phyloP scores from a whole-genome alignment of 331 rosid genomes.

The Cucumis variabilis region DNA sequence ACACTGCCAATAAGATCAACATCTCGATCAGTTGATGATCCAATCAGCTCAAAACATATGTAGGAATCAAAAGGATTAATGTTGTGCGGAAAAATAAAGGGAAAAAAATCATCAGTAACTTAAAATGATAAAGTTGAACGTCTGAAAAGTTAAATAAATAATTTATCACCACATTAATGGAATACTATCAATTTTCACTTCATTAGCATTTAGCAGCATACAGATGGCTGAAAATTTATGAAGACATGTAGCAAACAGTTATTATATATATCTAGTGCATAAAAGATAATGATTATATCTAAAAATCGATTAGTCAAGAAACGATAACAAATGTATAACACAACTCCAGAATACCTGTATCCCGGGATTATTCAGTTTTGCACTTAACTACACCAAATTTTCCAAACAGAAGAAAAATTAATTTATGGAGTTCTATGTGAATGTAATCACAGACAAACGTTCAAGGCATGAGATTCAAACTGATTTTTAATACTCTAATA shows the following conservation, averaged over 20 bases:
- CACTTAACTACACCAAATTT: neutral
- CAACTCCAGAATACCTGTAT: neutral
- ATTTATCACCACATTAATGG: neutral
- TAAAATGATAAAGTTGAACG: neutral
- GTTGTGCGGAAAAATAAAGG: conserved; percentile 50
- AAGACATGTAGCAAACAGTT: neutral
- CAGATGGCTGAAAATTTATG: neutral
- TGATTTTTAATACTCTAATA: too few species aligned
- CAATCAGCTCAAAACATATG: conserved; percentile 89
- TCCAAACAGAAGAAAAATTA: neutral
- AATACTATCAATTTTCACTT: neutral
- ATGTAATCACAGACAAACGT: neutral
- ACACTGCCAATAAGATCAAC: conserved; percentile 83
- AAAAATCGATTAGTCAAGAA: neutral
- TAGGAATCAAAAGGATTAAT: conserved; percentile 91
- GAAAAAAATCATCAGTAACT: neutral
- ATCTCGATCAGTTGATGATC: conserved; percentile 86
- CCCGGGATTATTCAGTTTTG: neutral
- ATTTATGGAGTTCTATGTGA: neutral
- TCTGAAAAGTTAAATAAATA: conserved; percentile 12
- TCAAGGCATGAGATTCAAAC: neutral
- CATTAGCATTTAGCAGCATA: conserved; percentile 1
- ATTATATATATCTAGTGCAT: neutral
- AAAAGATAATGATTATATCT: neutral
- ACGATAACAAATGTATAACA: neutral